Percentiles rank a stretch among this genome's conserved stretches.
These are phyloP conservation scores for Bacterosira constricta DNA, from an alignment of 108 stramenopile species.

Conservation along the genomic window DNA sequence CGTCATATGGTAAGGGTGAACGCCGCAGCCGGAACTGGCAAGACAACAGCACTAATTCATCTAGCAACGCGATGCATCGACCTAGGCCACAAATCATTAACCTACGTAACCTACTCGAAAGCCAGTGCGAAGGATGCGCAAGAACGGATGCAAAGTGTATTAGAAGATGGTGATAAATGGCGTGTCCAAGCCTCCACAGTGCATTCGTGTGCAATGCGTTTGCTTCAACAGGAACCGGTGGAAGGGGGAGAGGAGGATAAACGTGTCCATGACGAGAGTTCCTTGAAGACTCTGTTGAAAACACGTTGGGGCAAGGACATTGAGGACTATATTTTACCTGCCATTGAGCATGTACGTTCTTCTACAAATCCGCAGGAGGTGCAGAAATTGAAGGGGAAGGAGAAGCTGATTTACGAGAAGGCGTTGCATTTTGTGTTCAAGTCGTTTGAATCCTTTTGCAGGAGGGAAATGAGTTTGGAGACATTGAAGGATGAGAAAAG, in stretches of 20 bases:
- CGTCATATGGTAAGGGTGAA: slow-evolving; percentile 43
- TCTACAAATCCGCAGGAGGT: not conserved
- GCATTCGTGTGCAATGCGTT: slow-evolving; percentile 39
- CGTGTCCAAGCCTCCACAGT: slow-evolving; percentile 32
- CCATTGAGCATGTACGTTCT: not conserved
- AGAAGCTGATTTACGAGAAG: slow-evolving; percentile 6
- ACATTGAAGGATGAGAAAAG: slow-evolving; percentile 3
- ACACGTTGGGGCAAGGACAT: slow-evolving; percentile 10
- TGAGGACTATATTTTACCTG: slow-evolving; percentile 5
- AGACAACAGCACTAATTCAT: slow-evolving; percentile 45
- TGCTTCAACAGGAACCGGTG: not conserved
- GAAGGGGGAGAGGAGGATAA: slow-evolving; percentile 8
- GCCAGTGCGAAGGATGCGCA: slow-evolving; percentile 43
- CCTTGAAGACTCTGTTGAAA: slow-evolving; percentile 2
- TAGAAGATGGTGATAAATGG: not conserved
- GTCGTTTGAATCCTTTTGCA: slow-evolving; percentile 27
- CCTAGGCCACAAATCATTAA: slow-evolving; percentile 30
- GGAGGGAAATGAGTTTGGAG: slow-evolving; percentile 27
- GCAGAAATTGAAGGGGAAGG: not conserved
- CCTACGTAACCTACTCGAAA: slow-evolving; percentile 43
- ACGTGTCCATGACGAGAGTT: slow-evolving; percentile 8
- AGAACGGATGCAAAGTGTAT: slow-evolving; percentile 22
- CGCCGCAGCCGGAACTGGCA: slow-evolving; percentile 52
- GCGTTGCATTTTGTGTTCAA: slow-evolving; percentile 30
- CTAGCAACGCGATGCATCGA: slow-evolving; percentile 34